Evolutionary conservation across 129 eudicot genomes (phyloP), one percentile per base, ranked within the genome.

Genomic region (Flaveria bidentis): DNA sequence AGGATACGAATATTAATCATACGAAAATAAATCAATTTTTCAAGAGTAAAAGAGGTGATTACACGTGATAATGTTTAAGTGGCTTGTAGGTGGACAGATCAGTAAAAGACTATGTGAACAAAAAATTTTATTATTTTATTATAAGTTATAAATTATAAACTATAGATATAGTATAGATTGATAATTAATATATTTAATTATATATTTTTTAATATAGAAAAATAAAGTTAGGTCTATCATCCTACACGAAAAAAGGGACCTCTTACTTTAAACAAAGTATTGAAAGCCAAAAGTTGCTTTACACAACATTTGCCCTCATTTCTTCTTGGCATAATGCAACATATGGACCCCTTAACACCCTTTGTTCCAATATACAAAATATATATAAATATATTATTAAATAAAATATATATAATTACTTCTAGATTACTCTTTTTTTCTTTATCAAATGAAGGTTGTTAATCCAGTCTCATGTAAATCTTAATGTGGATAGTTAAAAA

Each of bases 241-340:
- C 56, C 76, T 73, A 67, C 82, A 77, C 72, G 57, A 57, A 71
- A 82, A 82, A 82, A 82, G 86, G 26, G 58, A 22, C 39, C 78
- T 82, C 67, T 72, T 68, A 82, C 86, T 82, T 82, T 82, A 72
- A 64, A 63, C 66, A 77, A 82, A 65, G 80, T 78, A 80, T 66
- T 80, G 79, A 74, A 75, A 74, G 69, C 75, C 66, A 67, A 74
- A 80, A 80, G 84, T 74, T 74, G 84, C 80, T 80, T 80, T 80
- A 80, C 79, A 80, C 70, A 30, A 71, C 85, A 76, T 60, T 61
- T 56, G 57, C 78, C 51, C 69, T 74, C 64, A 61, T 86, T 51
- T 83, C 80, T 86, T 81, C 61, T 60, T 73, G 76, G 88, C 81
- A 75, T 72, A 75, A 72, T 67, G 82, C 80, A 80, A 76, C 72